Conservation (phyloP, 768 basidiomycete species). For the Suillus occidentalis region DNA sequence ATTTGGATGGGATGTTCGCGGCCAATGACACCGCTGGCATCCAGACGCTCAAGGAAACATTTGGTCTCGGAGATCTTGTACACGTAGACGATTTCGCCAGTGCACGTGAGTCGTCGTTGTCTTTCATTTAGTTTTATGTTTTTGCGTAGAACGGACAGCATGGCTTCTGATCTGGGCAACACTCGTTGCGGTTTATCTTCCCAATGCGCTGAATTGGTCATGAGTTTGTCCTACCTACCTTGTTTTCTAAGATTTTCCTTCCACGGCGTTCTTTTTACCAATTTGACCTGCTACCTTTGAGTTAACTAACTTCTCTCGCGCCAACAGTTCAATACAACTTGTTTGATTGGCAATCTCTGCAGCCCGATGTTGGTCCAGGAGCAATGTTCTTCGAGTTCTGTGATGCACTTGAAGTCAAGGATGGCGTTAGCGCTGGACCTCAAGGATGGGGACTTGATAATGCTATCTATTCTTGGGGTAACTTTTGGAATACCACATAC, state of each 20-base stretch:
- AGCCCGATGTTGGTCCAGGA: slow-evolving; percentile 46
- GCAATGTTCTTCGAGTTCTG: slow-evolving; percentile 40
- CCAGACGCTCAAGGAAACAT: slow-evolving; percentile 52
- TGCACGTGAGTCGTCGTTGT: slow-evolving; percentile 38
- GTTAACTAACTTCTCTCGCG: background rate
- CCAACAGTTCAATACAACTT: slow-evolving; percentile 47
- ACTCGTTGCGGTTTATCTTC: background rate
- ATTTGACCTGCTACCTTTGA: background rate
- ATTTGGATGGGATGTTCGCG: slow-evolving; percentile 59
- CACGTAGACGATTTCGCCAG: slow-evolving; percentile 70
- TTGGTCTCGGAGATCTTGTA: slow-evolving; percentile 54
- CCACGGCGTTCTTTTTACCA: background rate
- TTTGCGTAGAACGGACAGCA: background rate
- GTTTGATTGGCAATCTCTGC: slow-evolving; percentile 71
- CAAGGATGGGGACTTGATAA: slow-evolving; percentile 63
- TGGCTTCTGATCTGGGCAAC: background rate
- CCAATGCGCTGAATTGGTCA: background rate
- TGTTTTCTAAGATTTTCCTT: background rate
- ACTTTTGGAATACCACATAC: slow-evolving; percentile 55
- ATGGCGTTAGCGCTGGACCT: slow-evolving; percentile 41
- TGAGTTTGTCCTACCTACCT: background rate
- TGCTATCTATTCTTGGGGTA: slow-evolving; percentile 60
- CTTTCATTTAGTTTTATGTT: background rate
- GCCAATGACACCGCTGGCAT: slow-evolving; percentile 47
- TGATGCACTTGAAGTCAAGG: slow-evolving; percentile 39